A percentile compares a stretch with the other conserved stretches of the same genome.
These are phyloP conservation scores for Pyropia yezoensis DNA, from an alignment of 23 red algal genomes.

Conservation along the genomic window DNA sequence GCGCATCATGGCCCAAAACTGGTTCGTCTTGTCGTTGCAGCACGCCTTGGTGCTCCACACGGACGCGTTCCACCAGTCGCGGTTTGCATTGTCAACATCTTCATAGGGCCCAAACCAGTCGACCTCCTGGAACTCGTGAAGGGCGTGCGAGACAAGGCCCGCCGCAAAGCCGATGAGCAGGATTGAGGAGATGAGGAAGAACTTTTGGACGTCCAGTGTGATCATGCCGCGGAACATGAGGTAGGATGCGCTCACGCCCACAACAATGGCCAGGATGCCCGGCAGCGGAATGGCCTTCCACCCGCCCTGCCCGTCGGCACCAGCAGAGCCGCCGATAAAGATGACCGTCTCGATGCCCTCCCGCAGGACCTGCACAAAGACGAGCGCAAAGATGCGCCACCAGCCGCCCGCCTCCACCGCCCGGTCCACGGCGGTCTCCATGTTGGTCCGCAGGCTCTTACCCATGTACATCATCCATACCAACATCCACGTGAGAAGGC, in stretches of 20 bases:
- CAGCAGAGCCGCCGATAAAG: constrained; percentile 52
- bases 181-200: constrained; percentile 53
- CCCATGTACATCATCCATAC: constrained; percentile 79
- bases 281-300: constrained; percentile 63
- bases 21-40: constrained; percentile 65
- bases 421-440: constrained; percentile 39
- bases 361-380: constrained; percentile 63
- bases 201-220: constrained; percentile 48
- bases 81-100: neutral
- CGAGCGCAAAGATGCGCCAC: constrained; percentile 48
- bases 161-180: constrained; percentile 77
- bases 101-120: constrained; percentile 58
- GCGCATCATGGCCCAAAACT: constrained; percentile 77
- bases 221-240: constrained; percentile 60
- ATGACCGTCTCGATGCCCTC: constrained; percentile 82
- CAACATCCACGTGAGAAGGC: constrained; percentile 81
- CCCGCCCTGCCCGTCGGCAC: constrained; percentile 24
- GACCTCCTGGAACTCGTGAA: constrained; percentile 69
- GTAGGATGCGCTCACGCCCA: constrained; percentile 31
- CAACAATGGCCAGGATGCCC: constrained; percentile 48
- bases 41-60: constrained; percentile 60
- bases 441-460: constrained; percentile 46
- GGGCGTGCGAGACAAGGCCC: constrained; percentile 53
- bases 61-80: constrained; percentile 69
- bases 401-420: constrained; percentile 32